Base-by-base conservation (phyloP, 1,284 basidiomycete genomes). In the Ceratobasidium sp. region DNA sequence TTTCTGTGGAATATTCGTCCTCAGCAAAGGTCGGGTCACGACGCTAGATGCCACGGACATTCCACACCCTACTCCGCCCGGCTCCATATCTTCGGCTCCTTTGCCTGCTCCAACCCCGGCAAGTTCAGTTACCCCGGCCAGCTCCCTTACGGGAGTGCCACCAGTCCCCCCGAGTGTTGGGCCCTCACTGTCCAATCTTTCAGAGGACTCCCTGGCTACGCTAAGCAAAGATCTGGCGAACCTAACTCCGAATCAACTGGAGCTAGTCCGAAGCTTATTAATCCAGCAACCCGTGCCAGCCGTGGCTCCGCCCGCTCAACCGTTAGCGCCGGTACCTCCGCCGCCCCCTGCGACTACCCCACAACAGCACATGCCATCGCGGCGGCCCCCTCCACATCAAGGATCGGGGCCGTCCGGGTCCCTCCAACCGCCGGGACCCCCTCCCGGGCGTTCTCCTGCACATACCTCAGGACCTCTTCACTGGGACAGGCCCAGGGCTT, bases 1-100 rank as follows among this genome's bases (percentile, higher is more conserved):
- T 67, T 81, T 96, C 52, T 78, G 97, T 36, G 92, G 89, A 42
- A 85, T 96, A 14, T 93, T 93, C 84, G 83, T 96, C 8, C 80
- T 91, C 6, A 86, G 83, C 74, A 92, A 87, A 76, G 89, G 87
- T 29, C 89, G 30, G 7, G 54, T 59, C 50, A 66, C 36, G 14
- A 30, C 67, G 13, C 39, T 56, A 7, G 44, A 69, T 42, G 7
- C 58, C 2, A 27, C 49, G 85, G 76, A 82, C 90, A 4, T 80
- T 79, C 16, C 80, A 39, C 25, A 44, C 82, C 41, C 81, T 79
- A 21, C 23, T 23, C n/a, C 58, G 64, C 19, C 42, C 53, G 64
- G 39, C 72, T 29, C 75, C 77, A 23, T 53, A 75, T 16, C 50
- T 75, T 14, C 5, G 25, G 56, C 21, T 74, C 41, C 71, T 72